Evolutionary conservation across 148 eudicot species (phyloP), one percentile per base, ranked within the genome.

Genomic region (Fallopia convolvulus): DNA sequence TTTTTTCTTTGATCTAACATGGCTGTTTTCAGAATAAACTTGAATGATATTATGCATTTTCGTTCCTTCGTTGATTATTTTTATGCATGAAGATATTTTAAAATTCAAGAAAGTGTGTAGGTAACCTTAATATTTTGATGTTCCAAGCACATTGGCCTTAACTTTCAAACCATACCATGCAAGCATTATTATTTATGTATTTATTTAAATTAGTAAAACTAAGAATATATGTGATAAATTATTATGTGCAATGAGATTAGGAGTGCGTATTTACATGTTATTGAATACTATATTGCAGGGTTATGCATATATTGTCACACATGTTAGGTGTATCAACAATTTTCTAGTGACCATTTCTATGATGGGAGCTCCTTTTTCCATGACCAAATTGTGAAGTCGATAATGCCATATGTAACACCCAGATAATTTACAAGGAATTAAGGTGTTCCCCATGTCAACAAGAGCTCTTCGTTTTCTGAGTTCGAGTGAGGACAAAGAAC

Each of bases 301-400:
- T 72, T 94, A 94, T 79, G 92, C 98, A 53, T 92, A 92, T 66
- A 89, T 90, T 65, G 92, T 94, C 63, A 94, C 98, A n/a, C 97
- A 94, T 83, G 30, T 97, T 97, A 1, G 97, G 98, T 26, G 87
- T 84, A 77, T 95, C 97, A 48, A 56, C 89, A 15, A 92, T 94
- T 70, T 94, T 94, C 77, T 94, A n/a, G 92, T 61, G 98, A 94
- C 81, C 98, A 94, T 85, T 88, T 94, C 80, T 94, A 84, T 72
- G 93, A 94, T 50, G 92, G 90, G 93, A 97, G 89, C n/a, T 74
- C 71, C 79, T 74, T 90, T 70, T 83, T 74, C 60, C 98, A 90
- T 48, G 95, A 94, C 83, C 90, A n/a, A n/a, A n/a, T n/a, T n/a
- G n/a, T n/a, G n/a, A n/a, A n/a, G n/a, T n/a, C n/a, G n/a, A n/a